Evolutionary conservation across 2,329 filamentous ascomycete species (phyloP).

Genomic region (Colletotrichum endophyticum): DNA sequence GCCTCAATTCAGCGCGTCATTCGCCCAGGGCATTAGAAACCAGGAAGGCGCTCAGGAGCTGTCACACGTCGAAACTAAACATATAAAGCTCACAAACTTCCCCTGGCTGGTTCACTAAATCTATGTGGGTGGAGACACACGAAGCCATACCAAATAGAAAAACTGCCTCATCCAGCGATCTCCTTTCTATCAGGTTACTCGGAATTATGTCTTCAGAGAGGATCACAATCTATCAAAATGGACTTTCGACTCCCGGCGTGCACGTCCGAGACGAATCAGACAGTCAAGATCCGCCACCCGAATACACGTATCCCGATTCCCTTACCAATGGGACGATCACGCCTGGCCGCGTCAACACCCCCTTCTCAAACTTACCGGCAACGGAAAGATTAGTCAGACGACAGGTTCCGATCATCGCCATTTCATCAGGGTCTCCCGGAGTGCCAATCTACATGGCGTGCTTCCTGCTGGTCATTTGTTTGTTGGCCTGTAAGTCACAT

Average conservation of each 20-base stretch:
- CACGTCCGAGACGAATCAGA: background rate
- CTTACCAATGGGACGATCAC: background rate
- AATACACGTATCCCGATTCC: background rate
- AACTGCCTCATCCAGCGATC: background rate
- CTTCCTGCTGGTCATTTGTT: background rate
- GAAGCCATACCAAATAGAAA: background rate
- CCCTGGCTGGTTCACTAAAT: background rate
- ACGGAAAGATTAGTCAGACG: background rate
- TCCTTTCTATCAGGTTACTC: background rate
- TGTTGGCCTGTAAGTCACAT: background rate
- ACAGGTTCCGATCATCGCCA: background rate
- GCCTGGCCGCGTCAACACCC: background rate
- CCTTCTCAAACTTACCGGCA: background rate
- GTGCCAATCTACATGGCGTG: background rate
- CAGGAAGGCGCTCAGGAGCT: background rate
- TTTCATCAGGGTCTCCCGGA: background rate
- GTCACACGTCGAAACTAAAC: background rate
- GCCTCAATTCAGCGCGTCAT: background rate
- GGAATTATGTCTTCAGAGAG: background rate
- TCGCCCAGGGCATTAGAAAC: background rate
- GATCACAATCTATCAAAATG: background rate
- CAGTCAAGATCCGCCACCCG: background rate
- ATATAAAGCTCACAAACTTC: background rate
- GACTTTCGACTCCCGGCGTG: background rate
- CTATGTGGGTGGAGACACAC: background rate